Conservation (phyloP, 139 green algal species). For the Chlorella sp. region DNA sequence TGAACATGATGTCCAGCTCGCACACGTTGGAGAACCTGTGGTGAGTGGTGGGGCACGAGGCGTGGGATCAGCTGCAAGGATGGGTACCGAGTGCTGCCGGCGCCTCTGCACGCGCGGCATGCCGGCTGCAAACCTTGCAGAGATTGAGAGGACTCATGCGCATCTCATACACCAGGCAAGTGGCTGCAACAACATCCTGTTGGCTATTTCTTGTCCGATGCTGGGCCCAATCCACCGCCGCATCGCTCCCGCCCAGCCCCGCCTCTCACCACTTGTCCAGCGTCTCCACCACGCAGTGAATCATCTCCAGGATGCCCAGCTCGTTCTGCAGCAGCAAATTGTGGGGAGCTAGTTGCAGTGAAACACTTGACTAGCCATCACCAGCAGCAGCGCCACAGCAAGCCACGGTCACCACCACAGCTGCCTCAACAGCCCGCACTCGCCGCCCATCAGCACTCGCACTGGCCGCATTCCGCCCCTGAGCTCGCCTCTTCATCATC, state of each 20-base stretch:
- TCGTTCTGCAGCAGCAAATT: constrained; percentile 86
- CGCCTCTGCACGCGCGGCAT: too few relatives aligned
- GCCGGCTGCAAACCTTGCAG: too few relatives aligned
- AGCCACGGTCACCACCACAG: neutral
- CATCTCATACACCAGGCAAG: too few relatives aligned
- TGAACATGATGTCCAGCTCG: constrained; percentile 98
- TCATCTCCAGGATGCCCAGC: constrained; percentile 96
- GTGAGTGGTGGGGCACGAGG: neutral
- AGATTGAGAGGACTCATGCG: too few relatives aligned
- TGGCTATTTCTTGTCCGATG: too few relatives aligned
- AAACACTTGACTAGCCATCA: neutral
- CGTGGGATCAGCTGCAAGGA: too few relatives aligned
- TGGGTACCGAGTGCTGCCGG: too few relatives aligned
- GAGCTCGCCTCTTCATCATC: constrained; percentile 92
- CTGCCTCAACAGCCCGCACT: neutral
- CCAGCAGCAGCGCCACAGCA: neutral
- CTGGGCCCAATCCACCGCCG: too few relatives aligned
- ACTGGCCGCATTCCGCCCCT: neutral
- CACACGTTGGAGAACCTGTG: constrained; percentile 89
- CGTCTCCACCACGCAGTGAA: constrained; percentile 91
- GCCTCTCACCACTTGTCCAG: constrained; percentile 65
- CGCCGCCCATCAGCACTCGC: neutral
- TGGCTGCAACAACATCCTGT: too few relatives aligned
- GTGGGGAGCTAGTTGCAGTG: neutral
- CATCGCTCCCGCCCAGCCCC: too few relatives aligned